Conservation (phyloP, 345 rosid species). For the Trapa bicornis region DNA sequence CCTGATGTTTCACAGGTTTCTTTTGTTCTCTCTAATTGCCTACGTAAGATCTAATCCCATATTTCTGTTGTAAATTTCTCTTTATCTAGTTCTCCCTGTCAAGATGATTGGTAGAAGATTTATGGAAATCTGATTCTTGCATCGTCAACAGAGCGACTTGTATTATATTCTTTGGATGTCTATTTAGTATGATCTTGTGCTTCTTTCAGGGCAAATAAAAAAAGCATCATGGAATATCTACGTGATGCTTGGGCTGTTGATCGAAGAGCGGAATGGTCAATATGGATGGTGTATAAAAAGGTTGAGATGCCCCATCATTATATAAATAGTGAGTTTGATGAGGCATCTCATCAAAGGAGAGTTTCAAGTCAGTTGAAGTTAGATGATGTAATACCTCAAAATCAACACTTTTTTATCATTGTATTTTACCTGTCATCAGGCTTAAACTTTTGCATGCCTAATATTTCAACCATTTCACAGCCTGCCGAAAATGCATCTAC, state of each 20-base stretch:
- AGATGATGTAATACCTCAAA: constrained; percentile 32
- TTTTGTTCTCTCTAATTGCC: constrained; percentile 7
- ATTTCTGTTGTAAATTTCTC: background rate
- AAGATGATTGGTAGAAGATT: background rate
- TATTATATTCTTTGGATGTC: constrained; percentile 1
- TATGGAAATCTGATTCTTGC: background rate
- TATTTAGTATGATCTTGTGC: background rate
- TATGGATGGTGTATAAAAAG: constrained; percentile 92
- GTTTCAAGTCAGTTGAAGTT: constrained; percentile 52
- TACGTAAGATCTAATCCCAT: constrained; percentile 1
- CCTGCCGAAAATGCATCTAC: constrained; percentile 70
- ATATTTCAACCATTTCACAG: constrained; percentile 27
- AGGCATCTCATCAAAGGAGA: constrained; percentile 45
- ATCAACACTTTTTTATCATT: background rate
- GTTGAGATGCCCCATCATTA: constrained; percentile 94
- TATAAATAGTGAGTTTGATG: constrained; percentile 64
- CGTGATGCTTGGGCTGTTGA: constrained; percentile 66
- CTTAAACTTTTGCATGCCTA: constrained; percentile 9
- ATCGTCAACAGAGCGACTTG: background rate
- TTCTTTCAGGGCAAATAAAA: constrained; percentile 51
- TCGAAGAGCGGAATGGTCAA: constrained; percentile 93
- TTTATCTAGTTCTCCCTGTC: background rate
- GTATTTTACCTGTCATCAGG: constrained; percentile 7
- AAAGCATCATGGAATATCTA: constrained; percentile 49
- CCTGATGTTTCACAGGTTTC: constrained; percentile 81